Evolutionary conservation across 768 basidiomycete species (phyloP), one percentile per base, ranked within the genome.

Genomic region (Tylopilus balloui): DNA sequence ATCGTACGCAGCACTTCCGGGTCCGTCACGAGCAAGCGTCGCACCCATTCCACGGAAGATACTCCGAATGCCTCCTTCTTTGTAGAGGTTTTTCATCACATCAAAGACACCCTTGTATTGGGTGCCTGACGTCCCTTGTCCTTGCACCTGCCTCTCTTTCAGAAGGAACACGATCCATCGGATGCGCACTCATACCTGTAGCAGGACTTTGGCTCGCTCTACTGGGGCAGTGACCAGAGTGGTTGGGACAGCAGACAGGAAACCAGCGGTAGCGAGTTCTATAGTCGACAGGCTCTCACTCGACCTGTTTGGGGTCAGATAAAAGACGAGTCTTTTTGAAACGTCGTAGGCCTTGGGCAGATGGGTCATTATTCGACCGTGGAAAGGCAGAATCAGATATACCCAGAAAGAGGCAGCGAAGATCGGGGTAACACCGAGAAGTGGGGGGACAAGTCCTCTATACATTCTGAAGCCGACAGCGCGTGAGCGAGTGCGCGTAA

Each of bases 361-460:
- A 41, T 12, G 24, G 32, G 45, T 52, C 27, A 48, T 58, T 52
- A 39, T 45, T 53, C 49, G 43, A 28, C 40, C 20, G 27, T 9
- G 17, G 17, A 36, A 41, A 32, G 46, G 13, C 25, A 24, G 34
- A 5, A 34, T 35, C 6, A 3, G 23, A 58, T 25, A 50, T 67
- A 93, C 94, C 94, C 94, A 97, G 76, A 99, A 98, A 4, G 92
- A 95, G 25, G 98, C 73, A 4, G 96, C 96, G 61, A 99, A 99
- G 62, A 97, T 98, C 28, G 96, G 96, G 5, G 96, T 98, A 24
- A 99, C 92, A 24, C 95, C 92, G 25, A 96, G 73, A 50, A 97
- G 69, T 37, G 94, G 94, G 28, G 94, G 93, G 4, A 94, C 87
- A 71, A 97, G 92, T 29, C 92, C 92, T 53, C 92, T 88, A 62